Evolutionary conservation across 352 stramenopile species (phyloP), one percentile per base, ranked within the genome.

Genomic region (Pythium dissotocum): DNA sequence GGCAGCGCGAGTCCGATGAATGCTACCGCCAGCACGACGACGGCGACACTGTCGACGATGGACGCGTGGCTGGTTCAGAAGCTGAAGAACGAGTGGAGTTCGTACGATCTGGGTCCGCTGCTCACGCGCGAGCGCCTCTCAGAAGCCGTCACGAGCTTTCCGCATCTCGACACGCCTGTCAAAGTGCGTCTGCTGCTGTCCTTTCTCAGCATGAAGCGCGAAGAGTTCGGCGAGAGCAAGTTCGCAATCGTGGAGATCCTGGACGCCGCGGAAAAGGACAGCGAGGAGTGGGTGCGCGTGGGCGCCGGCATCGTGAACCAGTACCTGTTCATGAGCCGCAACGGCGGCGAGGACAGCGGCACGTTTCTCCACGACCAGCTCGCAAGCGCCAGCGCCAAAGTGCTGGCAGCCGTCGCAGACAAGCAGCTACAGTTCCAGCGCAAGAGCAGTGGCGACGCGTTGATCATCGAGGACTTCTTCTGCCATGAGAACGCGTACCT

Each of bases 61-160:
- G 82, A 92, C 65, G 65, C 78, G 52, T 94, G 85, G 85, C 72
- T 94, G 58, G 72, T 88, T 67, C 83, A 89, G 65, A 91, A 92
- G 70, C 79, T 94, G 42, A 83, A 81, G 61, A 66, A 77, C 44
- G 83, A 94, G 59, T 94, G 85, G 85, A 92, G 82, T 49, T 89
- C 85, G 16, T 77, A 77, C 58, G 85, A 92, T 33, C 77, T 94
- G 6, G 85, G 85, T 8, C 63, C 64, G 28, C 72, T 91, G 55
- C 70, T 93, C 51, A 88, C 85, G 46, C 70, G 75, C 10, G 75
- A 86, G 16, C 87, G 85, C 59, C 69, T 93, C 49, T 65, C 74
- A 2, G 83, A 93, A 57, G 80, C 79, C 14, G 71, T 86, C 53
- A 62, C 73, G 60, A 82, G 77, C 70, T 93, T 92, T 63, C 65